Evolutionary conservation across 768 basidiomycete species (phyloP), one percentile per base, ranked within the genome.

Genomic region (Suillus americanus): DNA sequence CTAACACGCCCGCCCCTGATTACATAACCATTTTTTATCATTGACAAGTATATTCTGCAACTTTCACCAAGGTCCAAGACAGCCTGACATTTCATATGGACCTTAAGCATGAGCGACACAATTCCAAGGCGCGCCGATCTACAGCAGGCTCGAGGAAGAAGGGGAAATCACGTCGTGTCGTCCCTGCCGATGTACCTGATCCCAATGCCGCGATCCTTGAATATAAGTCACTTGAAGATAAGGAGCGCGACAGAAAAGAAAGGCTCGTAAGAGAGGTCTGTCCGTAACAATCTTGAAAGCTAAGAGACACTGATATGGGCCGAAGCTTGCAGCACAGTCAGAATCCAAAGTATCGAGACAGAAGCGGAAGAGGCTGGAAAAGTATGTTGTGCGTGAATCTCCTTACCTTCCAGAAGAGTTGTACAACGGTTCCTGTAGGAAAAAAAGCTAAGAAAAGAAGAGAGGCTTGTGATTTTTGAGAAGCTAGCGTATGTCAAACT

Each of bases 391-490:
- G 63, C 70, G 89, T 78, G 18, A 25, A 2, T 23, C 40, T 13
- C 20, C 35, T n/a, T 23, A 10, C 25, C 16, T 38, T 63, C 48
- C 37, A n/a, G 30, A 28, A 18, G 38, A 37, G 16, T 30, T 30
- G 30, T 55, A 56, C 30, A 5, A 70, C 35, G 3, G 45, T 50
- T 43, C 55, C 10, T 63, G 56, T 66, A 95, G 94, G 91, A 94
- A 59, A 95, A 95, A 79, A 96, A 96, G 77, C 79, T 97, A 56
- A 94, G 91, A 78, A 93, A 95, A 74, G 95, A 97, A 72, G 93
- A 94, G 66, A 86, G 95, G 53, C 71, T 86, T 5, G 74, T 82
- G 23, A 82, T 97, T 16, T 88, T 97, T 62, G 86, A 92, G 68
- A 94, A 92, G 74, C 81, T 97, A 66, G 84, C 88, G 95, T 95